Evolutionary conservation across 2,329 filamentous ascomycete species (phyloP).

Genomic region (Truncatella angustata): DNA sequence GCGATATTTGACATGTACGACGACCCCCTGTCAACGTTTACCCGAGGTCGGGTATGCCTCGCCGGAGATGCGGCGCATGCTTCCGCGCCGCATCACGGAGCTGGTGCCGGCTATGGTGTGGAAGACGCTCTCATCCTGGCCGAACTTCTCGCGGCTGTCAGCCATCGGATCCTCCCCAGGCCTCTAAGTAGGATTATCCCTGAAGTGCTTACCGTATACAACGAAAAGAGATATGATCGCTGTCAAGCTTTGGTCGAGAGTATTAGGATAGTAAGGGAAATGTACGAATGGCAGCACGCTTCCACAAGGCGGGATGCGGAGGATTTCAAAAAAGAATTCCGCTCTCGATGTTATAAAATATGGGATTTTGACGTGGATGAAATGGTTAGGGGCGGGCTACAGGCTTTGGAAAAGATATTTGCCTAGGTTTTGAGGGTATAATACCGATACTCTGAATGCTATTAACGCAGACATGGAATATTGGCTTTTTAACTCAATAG

Average conservation of each 20-base stretch:
- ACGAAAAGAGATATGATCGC: too few species aligned
- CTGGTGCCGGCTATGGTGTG: conserved; percentile 4
- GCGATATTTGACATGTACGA: conserved; percentile 23
- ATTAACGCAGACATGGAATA: too few species aligned
- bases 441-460: too few species aligned
- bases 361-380: conserved; percentile 5
- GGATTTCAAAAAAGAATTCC: neutral
- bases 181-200: neutral
- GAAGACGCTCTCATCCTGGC: conserved; percentile 3
- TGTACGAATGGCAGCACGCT: neutral
- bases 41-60: neutral
- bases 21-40: conserved; percentile 11
- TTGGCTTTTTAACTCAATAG: too few species aligned
- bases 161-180: neutral
- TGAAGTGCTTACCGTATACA: neutral
- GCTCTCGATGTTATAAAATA: neutral
- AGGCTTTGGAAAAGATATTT: neutral
- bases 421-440: too few species aligned
- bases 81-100: neutral
- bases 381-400: too few species aligned
- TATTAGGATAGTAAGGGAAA: too few species aligned
- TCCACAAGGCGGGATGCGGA: neutral
- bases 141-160: neutral
- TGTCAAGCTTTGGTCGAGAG: too few species aligned
- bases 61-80: conserved; percentile 7